Evolutionary conservation across 2,329 filamentous ascomycete species (phyloP).

Genomic region (Pseudogymnoascus sp.): DNA sequence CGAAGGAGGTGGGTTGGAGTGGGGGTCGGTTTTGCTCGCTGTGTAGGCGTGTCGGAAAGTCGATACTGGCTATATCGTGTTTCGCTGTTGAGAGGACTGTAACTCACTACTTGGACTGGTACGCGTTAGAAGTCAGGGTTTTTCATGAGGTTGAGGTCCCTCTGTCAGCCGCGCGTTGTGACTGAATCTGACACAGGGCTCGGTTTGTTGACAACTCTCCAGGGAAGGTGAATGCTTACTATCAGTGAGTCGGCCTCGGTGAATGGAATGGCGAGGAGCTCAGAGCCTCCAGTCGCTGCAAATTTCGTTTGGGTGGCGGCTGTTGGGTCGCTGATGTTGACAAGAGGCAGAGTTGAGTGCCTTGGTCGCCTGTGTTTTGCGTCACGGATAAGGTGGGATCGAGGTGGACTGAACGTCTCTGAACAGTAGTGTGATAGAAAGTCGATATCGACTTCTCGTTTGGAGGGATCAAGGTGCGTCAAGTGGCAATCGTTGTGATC

Average conservation of each 20-base stretch:
- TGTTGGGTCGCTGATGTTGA: neutral
- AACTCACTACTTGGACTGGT: constrained; percentile 22
- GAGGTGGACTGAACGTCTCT: neutral
- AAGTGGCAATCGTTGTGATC: neutral
- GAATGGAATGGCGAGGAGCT: neutral
- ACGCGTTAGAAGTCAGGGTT: neutral
- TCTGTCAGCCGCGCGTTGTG: neutral
- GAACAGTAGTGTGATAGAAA: neutral
- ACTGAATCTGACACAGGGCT: neutral
- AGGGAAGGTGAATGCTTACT: constrained; percentile 1
- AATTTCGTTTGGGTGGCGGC: neutral
- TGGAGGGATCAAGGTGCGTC: neutral
- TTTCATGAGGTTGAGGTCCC: neutral
- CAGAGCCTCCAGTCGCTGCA: neutral
- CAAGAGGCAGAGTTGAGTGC: neutral
- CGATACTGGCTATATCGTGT: constrained; percentile 15
- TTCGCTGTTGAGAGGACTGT: constrained; percentile 25
- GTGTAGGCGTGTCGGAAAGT: constrained; percentile 13
- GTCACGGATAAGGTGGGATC: constrained; percentile 6
- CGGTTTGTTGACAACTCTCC: constrained; percentile 3
- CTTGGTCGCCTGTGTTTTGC: constrained; percentile 6
- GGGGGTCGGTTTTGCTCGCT: constrained; percentile 22
- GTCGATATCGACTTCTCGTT: constrained; percentile 7
- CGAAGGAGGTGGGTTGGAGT: constrained; percentile 23
- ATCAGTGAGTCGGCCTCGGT: constrained; percentile 3